Base-by-base conservation (phyloP, 306 rosid species). In the Adenanthera pavonina region DNA sequence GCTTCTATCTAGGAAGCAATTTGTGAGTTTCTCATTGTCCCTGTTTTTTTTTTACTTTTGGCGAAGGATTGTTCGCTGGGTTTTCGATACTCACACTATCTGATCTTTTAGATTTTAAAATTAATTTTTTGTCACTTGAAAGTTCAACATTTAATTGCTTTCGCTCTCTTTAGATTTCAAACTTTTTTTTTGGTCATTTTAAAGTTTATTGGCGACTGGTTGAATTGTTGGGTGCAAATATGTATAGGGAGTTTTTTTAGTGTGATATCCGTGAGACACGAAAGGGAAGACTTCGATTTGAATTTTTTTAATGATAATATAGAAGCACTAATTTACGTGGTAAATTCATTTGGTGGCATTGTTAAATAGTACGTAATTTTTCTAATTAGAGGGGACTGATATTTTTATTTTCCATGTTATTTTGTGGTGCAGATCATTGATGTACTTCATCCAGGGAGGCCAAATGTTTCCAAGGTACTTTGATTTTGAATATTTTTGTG, bases 371-470 rank as follows among this genome's bases (percentile, higher is more conserved):
- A 25, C 64, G 11, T 52, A 35, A 9, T 25, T 59, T 2, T 11
- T 38, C 49, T 11, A 1, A 40, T 7, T 48, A 8, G 1, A 34
- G 5, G 7, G 17, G 41, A 4, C 38, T 43, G 34, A 2, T 72
- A 7, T 43, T 7, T 70, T 57, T 25, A 25, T 25, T 43, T 6
- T 16, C 35, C 7, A 6, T 69, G 52, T 69, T 25, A 7, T 72
- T 67, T 15, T 53, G 69, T 19, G 11, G 7, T 78, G 76, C 74
- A 94, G 98, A 56, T 95, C 70, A 87, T 95, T 67, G 97, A 95
- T 48, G 97, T 93, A 14, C 94, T 92, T 79, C 98, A 95, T 83
- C 97, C 98, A 3, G 98, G 98, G 20, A 90, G 97, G 82, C 89
- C 98, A 12, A 95, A 95, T 80, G 97, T 95, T 52, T 95, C 97